phyloP scores from a whole-genome alignment of 257 asterid species.

The Striga asiatica region DNA sequence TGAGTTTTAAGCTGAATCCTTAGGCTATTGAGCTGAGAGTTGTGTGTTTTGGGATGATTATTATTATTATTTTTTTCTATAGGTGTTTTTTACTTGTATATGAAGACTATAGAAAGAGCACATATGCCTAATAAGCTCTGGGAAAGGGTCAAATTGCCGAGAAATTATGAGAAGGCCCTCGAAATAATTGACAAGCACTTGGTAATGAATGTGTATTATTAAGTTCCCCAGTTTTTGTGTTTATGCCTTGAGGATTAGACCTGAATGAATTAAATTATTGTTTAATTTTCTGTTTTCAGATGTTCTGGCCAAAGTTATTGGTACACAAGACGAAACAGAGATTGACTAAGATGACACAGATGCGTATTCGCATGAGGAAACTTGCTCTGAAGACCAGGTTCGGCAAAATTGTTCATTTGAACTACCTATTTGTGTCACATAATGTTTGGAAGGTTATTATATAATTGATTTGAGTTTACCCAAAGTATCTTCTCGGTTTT shows the following conservation, averaged over 20 bases:
- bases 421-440: background rate
- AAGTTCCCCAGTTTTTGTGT: background rate
- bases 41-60: background rate
- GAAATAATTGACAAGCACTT: slow-evolving; percentile 88
- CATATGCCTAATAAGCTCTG: slow-evolving; percentile 94
- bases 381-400: slow-evolving; percentile 91
- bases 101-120: slow-evolving; percentile 98
- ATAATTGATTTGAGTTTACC: background rate
- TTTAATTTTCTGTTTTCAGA: slow-evolving; percentile 26
- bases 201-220: slow-evolving; percentile 32
- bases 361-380: slow-evolving; percentile 96
- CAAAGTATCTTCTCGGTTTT: too few species aligned
- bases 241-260: background rate
- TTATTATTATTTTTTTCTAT: slow-evolving; percentile 12
- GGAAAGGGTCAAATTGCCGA: slow-evolving; percentile 93
- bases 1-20: background rate
- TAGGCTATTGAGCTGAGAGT: background rate
- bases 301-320: slow-evolving; percentile 89
- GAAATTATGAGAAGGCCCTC: slow-evolving; percentile 80
- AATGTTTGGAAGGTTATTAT: background rate
- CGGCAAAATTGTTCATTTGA: slow-evolving; percentile 1
- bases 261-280: background rate
- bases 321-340: slow-evolving; percentile 87
- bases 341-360: slow-evolving; percentile 93
- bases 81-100: slow-evolving; percentile 88